Evolutionary conservation across 2,329 filamentous ascomycete species (phyloP), one percentile per base, ranked within the genome.

Genomic region (Epichloe uncinata): DNA sequence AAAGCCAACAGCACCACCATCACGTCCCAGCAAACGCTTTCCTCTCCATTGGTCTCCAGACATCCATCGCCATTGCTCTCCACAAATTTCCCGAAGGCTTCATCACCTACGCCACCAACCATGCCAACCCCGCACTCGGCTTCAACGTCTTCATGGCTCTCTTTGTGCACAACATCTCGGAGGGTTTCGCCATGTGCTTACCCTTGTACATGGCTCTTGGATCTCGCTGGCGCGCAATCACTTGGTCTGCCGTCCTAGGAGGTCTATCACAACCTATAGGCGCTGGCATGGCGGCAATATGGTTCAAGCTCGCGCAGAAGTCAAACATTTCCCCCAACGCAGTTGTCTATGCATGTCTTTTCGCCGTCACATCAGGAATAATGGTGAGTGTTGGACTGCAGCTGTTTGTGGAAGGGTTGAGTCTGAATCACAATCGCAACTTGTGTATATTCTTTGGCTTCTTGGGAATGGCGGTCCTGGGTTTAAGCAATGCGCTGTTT

Each of bases 91-190:
- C 93, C 1, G 93, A 84, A 60, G 81, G 81, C 20, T 85, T 85
- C 63, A 84, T 98, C 58, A 97, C 91, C 1, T 98, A 94, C 64
- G 91, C 93, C 9, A 96, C 93, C 9, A 98, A 97, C 66, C 93
- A 98, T 63, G 91, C 89, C 12, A 97, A 90, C 63, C 90, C 93
- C 0, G 74, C 78, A 0, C 79, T 98, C 0, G 93, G 93, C 18
- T 81, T 95, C 66, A 85, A 87, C 48, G 88, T 98, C 49, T 98
- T 98, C 69, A 79, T 97, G 66, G 91, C 93, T 0, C 77, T 98
- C 7, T 95, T 95, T 63, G 91, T 98, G 52, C 93, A 98, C 74
- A 98, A 97, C 69, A 95, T 98, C 60, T 90, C 88, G 30, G 93
- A 98, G 69, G 93, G 93, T 2, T 97, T 97, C 63, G 87, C 90